Base-by-base conservation (phyloP, 176 grass and related monocot species). In the Calamus simplicifolius region DNA sequence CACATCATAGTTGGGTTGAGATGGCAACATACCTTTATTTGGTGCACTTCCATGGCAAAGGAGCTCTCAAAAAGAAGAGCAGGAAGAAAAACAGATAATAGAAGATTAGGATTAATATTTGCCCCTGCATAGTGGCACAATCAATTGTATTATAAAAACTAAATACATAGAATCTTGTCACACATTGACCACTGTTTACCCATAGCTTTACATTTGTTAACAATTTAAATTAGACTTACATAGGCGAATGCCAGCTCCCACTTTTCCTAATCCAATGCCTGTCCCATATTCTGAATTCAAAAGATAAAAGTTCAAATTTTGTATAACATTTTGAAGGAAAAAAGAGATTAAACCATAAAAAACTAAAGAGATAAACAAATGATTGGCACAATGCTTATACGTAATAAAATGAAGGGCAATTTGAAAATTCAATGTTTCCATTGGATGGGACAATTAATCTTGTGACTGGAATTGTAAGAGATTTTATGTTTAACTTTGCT, bases 11-110 rank as follows among this genome's bases (percentile, higher is more conserved):
- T 25, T 26, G 25, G 16, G 29, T 8, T 62, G 16, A 62, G 14
- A 68, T 68, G 8, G 55, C 21, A 5, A 28, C 17, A 18, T 82
- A 96, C 87, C 92, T 91, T 97, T 56, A 97, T 97, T 77, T 97
- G 92, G 62, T 97, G 92, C 62, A 97, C 49, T 67, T 97, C 87
- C 92, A 97, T 82, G 8, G 84, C 77, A 75, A 97, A 97, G 21
- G 92, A 88, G 52, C 92, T 97, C 64, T 97, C 92, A 68, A 97
- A 97, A 15, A 97, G 66, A 59, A 97, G 92, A 19, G 87, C 92
- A 25, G 92, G 92, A 63, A 91, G 84, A 63, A 97, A 97, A 27
- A 97, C 92, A 3, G 92, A 65, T 15, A 97, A 58, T 0, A 97
- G 75, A 73, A 97, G 92, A 78, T 85, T 72, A 19, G 92, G 92